Conservation (phyloP, 1,284 basidiomycete genomes). For the Ganoderma lingzhi region DNA sequence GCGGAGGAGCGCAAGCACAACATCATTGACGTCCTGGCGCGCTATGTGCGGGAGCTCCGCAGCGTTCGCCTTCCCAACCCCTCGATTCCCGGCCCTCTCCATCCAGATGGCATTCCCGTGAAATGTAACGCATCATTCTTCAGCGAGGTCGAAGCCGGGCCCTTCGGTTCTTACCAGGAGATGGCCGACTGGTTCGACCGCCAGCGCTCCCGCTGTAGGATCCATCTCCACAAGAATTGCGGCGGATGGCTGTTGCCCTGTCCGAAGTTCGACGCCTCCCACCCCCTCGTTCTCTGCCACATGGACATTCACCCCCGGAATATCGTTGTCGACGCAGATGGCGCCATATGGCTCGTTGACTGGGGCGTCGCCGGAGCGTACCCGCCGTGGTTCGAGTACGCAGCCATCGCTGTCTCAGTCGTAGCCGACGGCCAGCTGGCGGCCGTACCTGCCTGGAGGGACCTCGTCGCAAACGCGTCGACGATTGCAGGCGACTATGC, state of each 20-base stretch:
- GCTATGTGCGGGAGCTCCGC: not conserved
- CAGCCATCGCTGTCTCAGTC: constrained; percentile 1
- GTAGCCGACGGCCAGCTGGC: not conserved
- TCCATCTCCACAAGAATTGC: not conserved
- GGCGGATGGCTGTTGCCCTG: not conserved
- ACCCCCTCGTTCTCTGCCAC: constrained; percentile 1
- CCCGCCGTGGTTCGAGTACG: constrained; percentile 2
- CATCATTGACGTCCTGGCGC: not conserved
- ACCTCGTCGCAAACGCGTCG: not conserved
- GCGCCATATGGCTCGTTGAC: not conserved
- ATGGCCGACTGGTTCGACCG: constrained; percentile 6
- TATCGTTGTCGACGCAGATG: not conserved
- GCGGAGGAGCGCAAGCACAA: not conserved
- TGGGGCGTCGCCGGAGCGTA: not conserved
- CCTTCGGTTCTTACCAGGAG: not conserved
- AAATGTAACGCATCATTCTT: not conserved
- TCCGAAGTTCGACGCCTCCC: constrained; percentile 1
- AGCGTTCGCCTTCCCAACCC: not conserved
- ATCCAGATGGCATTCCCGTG: not conserved
- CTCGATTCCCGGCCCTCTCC: not conserved
- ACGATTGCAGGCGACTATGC: not conserved
- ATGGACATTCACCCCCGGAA: not conserved
- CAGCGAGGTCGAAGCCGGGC: not conserved
- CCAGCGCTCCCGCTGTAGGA: not conserved
- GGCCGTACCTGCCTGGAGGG: not conserved